Evolutionary conservation across 257 asterid species (phyloP).

Genomic region (Scutellaria baicalensis): DNA sequence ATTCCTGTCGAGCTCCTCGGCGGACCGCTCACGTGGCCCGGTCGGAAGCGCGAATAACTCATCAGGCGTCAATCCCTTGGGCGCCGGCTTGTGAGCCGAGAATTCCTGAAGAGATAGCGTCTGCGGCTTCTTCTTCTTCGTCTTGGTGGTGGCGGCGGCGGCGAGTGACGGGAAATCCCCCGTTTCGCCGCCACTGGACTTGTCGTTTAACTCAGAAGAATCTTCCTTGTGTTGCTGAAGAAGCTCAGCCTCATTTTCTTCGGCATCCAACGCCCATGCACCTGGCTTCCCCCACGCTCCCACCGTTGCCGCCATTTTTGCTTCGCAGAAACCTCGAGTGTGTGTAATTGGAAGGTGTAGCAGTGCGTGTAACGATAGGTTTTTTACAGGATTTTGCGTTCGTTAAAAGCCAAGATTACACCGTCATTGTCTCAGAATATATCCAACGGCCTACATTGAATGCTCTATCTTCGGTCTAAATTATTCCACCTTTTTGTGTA

Average conservation of each 20-base stretch:
- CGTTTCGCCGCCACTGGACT: constrained; percentile 14
- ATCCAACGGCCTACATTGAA: constrained; percentile 26
- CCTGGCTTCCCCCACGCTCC: constrained; percentile 87
- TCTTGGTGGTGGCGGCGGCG: constrained; percentile 44
- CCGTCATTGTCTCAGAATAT: background rate
- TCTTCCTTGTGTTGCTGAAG: constrained; percentile 36
- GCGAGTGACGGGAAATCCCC: constrained; percentile 62
- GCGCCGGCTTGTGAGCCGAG: constrained; percentile 23
- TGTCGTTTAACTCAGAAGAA: background rate
- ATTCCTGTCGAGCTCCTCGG: constrained; percentile 65
- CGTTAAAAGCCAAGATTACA: constrained; percentile 18
- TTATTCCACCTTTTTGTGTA: too few species aligned
- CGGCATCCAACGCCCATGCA: constrained; percentile 91
- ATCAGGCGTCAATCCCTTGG: constrained; percentile 39
- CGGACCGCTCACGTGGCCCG: constrained; percentile 70
- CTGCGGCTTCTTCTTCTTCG: constrained; percentile 72
- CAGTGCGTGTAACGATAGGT: constrained; percentile 22
- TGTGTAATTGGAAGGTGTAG: constrained; percentile 3
- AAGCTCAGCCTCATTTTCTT: constrained; percentile 63
- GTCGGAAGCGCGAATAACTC: constrained; percentile 58
- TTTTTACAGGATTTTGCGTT: constrained; percentile 27
- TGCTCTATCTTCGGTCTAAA: constrained; percentile 12
- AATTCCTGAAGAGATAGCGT: constrained; percentile 56
- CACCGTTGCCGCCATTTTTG: constrained; percentile 72
- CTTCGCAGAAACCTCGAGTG: background rate